Evolutionary conservation across 1,284 basidiomycete genomes (phyloP).

Genomic region (Vanrija pseudolonga): DNA sequence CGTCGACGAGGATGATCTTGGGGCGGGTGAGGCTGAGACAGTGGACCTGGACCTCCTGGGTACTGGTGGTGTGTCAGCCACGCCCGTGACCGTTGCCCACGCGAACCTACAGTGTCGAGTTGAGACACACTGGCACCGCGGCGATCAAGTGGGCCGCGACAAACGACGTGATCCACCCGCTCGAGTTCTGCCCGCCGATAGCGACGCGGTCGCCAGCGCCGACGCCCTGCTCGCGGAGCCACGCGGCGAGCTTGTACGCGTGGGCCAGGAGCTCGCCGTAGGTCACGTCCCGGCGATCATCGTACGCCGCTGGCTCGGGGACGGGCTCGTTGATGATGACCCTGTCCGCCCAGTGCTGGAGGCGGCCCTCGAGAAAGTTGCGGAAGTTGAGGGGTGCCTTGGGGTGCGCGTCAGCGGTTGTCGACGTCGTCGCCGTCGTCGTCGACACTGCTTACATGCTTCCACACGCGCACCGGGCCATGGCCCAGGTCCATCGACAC

Average conservation of each 20-base stretch:
- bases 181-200: constrained; percentile 34
- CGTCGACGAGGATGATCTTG: constrained; percentile 32
- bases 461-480: constrained; percentile 3
- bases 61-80: neutral
- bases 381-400: constrained; percentile 39
- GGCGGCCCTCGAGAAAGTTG: constrained; percentile 22
- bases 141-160: constrained; percentile 38
- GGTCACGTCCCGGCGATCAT: constrained; percentile 20
- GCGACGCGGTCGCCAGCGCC: constrained; percentile 31
- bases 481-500: too few relatives aligned
- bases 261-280: constrained; percentile 27
- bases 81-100: too few relatives aligned
- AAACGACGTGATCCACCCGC: constrained; percentile 36
- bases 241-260: constrained; percentile 24
- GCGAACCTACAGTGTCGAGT: constrained; percentile 36
- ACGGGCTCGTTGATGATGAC: constrained; percentile 38
- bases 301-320: constrained; percentile 1
- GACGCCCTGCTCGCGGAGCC: constrained; percentile 32
- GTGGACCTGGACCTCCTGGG: constrained; percentile 22
- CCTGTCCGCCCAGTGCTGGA: constrained; percentile 23
- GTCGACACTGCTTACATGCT: constrained; percentile 35
- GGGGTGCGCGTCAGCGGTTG: neutral
- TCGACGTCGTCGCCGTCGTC: too few relatives aligned
- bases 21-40: constrained; percentile 29
- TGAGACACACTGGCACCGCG: constrained; percentile 36